phyloP scores from a whole-genome alignment of 129 eudicot genomes.

The Centaurea solstitialis region DNA sequence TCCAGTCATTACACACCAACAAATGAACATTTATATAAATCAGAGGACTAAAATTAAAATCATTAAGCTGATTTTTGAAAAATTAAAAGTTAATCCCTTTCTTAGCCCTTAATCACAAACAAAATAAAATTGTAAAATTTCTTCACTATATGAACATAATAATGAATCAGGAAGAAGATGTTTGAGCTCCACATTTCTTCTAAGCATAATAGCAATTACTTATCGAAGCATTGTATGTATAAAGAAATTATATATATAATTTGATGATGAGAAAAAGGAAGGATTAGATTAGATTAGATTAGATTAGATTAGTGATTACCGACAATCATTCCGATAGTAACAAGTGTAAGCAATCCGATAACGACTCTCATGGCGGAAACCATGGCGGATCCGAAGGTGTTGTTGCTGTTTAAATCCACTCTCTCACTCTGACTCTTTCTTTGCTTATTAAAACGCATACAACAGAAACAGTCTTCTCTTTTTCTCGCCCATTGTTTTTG shows the following conservation, averaged over 20 bases:
- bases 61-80: background rate
- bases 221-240: background rate
- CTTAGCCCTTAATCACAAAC: constrained; percentile 10
- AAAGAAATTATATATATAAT: background rate
- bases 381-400: constrained; percentile 30
- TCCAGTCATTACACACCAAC: background rate
- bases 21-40: background rate
- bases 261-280: background rate
- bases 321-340: constrained; percentile 72
- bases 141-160: background rate
- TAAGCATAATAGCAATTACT: background rate
- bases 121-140: constrained; percentile 4
- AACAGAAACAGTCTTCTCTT: no score
- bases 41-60: background rate
- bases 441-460: no score
- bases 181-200: constrained; percentile 8
- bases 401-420: no score
- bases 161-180: background rate
- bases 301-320: no score
- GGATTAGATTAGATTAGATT: no score
- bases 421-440: no score
- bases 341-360: constrained; percentile 67
- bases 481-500: no score
- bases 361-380: constrained; percentile 56
- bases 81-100: background rate